These are phyloP conservation scores for Gossypium thurberi DNA, from an alignment of 345 rosid species.

Conservation along the genomic window DNA sequence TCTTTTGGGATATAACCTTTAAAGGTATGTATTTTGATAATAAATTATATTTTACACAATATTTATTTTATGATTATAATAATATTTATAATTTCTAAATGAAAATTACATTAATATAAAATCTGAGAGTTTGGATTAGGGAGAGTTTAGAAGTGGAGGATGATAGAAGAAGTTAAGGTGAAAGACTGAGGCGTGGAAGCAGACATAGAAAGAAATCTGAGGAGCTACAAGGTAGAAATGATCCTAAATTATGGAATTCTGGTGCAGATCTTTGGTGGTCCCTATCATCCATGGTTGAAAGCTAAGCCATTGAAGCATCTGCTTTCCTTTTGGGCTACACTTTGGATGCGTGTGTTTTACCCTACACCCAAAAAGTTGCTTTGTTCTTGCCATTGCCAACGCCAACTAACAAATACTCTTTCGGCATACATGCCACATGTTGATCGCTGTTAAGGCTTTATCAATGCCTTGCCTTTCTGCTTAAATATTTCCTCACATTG, in stretches of 20 bases:
- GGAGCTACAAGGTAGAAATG: background rate
- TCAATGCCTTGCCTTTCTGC: background rate
- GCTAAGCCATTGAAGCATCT: background rate
- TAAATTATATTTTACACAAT: too few relatives aligned
- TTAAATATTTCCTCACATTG: background rate
- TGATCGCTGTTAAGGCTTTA: background rate
- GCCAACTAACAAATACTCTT: background rate
- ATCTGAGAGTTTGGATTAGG: too few relatives aligned
- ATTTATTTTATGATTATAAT: too few relatives aligned
- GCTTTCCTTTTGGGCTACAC: conserved; percentile 14
- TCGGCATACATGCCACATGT: background rate
- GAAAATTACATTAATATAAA: too few relatives aligned
- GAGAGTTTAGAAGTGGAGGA: too few relatives aligned
- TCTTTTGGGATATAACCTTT: too few relatives aligned
- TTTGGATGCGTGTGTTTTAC: conserved; percentile 16
- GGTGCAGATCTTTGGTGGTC: conserved; percentile 23
- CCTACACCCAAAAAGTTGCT: background rate
- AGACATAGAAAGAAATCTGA: background rate
- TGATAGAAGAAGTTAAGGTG: too few relatives aligned
- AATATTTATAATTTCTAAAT: too few relatives aligned
- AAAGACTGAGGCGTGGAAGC: too few relatives aligned
- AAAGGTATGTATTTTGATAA: too few relatives aligned
- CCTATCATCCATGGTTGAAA: conserved; percentile 14
- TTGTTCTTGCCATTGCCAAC: background rate
- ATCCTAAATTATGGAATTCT: conserved; percentile 11